Base-by-base conservation (phyloP, 2,329 filamentous ascomycete species). In the Ilyonectria sp. region DNA sequence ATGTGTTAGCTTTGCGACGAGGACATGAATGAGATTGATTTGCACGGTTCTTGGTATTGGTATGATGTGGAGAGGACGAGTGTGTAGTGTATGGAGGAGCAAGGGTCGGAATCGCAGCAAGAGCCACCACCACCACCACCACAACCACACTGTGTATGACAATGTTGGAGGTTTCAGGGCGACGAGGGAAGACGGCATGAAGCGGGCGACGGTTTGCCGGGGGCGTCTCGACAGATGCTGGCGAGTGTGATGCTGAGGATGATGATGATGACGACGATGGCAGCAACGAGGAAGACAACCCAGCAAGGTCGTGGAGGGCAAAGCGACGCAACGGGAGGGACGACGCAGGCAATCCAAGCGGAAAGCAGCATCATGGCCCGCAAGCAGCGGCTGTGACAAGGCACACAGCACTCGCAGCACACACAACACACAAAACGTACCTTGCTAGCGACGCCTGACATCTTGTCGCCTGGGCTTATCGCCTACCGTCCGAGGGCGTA, bases 361-460 rank as follows among this genome's bases (percentile, higher is more conserved):
- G 49, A 29, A 55, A 52, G 57, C 66, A 55, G 50, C 37, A 62
- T 47, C 56, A 49, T 46, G 50, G 63, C 29, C 4, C 46, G 40
- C 46, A 52, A 58, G 40, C 40, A 19, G 15, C 17, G 40, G 40
- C 40, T 8, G 40, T n/a, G 40, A n/a, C 40, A 43, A 17, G 26
- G 26, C 26, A 26, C 26, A 23, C 53, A 43, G 19, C 50, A 60
- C 26, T 6, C 26, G 19, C 53, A 43, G 19, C 50, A 60, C 58
- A 50, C 37, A 19, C 31, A 60, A 54, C 26, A 21, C 50, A 33
- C 29, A 67, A 71, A 71, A 83, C 86, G 70, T 81, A 90, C 87
- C 86, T 89, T 87, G 73, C 86, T 86, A 82, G 84, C 86, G 86
- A 89, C 50, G 40, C 15, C 86, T 84, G 87, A 88, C 87, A 89